Evolutionary conservation across 441 rosid species (phyloP), one percentile per base, ranked within the genome.

Genomic region (Populus hybrid): DNA sequence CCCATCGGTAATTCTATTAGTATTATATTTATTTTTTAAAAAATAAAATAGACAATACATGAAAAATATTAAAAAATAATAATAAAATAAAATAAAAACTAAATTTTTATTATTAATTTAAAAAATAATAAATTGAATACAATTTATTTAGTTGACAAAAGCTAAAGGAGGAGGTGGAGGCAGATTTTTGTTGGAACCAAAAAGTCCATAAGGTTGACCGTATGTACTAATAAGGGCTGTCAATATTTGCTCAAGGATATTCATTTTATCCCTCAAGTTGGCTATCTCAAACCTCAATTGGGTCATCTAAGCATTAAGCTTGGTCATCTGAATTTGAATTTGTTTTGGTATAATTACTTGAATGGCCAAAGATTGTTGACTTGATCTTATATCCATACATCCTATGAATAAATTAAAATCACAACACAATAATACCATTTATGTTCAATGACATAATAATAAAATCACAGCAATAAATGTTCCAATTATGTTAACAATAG

Each of bases 171-270:
- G 7, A 46, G 18, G 57, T 5, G 5, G 1, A 19, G 23, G 21
- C 4, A 0, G 0, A 53, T 53, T 21, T 53, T 6, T 14, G 0
- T 19, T 2, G 2, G 0, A 57, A 6, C 9, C 1, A 57, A 0
- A 0, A 2, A 7, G 0, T 9, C 1, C 0, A 57, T 3, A 2
- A 6, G 9, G 3, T 7, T 18, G 9, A 57, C 63, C 4, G 0
- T 2, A 18, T 53, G 3, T 18, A 6, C n/a, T 3, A 50, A 6
- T 50, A 0, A 16, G 3, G 8, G 2, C 0, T 2, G 7, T 12
- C 1, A 50, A 5, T 3, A 57, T 0, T 0, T 19, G 10, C 63
- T 53, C 23, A 6, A 57, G 8, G 2, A 0, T 0, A 19, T 19
- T 57, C 8, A 57, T 9, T 57, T 19, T 57, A 19, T 57, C 21